Conservation (phyloP, 352 stramenopile genomes). For the Globisporangium solare region DNA sequence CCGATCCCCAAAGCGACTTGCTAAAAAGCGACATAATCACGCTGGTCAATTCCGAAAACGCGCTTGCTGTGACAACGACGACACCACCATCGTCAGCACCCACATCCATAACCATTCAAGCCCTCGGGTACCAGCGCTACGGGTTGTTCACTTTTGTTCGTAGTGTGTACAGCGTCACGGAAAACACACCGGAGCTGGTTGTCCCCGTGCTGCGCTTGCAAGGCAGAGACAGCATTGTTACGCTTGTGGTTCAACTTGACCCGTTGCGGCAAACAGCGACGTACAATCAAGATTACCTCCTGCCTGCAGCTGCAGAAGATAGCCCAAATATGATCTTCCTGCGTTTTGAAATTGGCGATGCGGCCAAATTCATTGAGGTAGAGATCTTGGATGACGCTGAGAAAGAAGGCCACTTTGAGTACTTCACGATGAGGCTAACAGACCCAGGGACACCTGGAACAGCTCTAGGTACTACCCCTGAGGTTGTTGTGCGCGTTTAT, state of each 20-base stretch:
- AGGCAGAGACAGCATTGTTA: slow-evolving; percentile 35
- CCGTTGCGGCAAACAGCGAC: slow-evolving; percentile 25
- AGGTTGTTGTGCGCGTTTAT: slow-evolving; percentile 48
- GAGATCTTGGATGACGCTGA: slow-evolving; percentile 37
- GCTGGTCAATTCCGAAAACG: slow-evolving; percentile 27
- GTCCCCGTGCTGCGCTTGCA: slow-evolving; percentile 53
- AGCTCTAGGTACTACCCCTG: slow-evolving; percentile 25
- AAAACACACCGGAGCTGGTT: slow-evolving; percentile 33
- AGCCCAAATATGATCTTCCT: slow-evolving; percentile 26
- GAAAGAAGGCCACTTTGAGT: slow-evolving; percentile 51
- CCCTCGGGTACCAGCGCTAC: slow-evolving; percentile 51
- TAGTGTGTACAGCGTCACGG: slow-evolving; percentile 51
- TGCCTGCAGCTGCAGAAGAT: slow-evolving; percentile 21
- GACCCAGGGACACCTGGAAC: slow-evolving; percentile 21
- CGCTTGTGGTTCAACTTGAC: slow-evolving; percentile 36
- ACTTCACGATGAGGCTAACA: slow-evolving; percentile 33
- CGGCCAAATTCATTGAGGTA: slow-evolving; percentile 39
- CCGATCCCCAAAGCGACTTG: slow-evolving; percentile 31
- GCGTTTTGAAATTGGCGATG: slow-evolving; percentile 48
- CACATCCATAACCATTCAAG: slow-evolving; percentile 28
- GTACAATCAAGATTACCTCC: slow-evolving; percentile 34
- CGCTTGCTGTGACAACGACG: slow-evolving; percentile 27
- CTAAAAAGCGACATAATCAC: slow-evolving; percentile 23
- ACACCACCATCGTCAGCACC: slow-evolving; percentile 12
- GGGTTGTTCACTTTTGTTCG: slow-evolving; percentile 60